phyloP scores from a whole-genome alignment of 1,284 basidiomycete species.

The Anthracocystis panici-leucophaei region DNA sequence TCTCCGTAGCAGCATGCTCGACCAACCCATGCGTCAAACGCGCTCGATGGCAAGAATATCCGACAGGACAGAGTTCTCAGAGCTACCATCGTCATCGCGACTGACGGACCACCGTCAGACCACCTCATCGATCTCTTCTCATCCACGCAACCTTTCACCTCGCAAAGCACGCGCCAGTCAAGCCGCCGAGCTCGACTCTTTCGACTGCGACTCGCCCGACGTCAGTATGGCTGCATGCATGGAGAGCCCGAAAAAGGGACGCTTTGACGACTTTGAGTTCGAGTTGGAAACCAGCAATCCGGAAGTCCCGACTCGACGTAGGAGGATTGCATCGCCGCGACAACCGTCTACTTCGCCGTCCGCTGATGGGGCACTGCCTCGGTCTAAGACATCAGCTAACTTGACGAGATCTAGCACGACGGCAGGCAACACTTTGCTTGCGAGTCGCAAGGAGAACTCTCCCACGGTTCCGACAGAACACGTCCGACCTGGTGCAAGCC shows the following conservation, averaged over 20 bases:
- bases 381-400: constrained; percentile 18
- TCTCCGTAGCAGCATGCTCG: constrained; percentile 18
- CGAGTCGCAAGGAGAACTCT: constrained; percentile 40
- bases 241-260: constrained; percentile 47
- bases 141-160: constrained; percentile 13
- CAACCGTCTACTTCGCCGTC: constrained; percentile 21
- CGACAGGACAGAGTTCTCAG: constrained; percentile 17
- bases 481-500: constrained; percentile 13
- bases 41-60: constrained; percentile 50
- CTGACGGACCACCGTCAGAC: constrained; percentile 4
- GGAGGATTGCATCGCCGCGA: constrained; percentile 12
- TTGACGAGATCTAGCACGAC: neutral
- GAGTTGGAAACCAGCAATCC: constrained; percentile 39
- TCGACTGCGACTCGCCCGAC: constrained; percentile 39
- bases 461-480: constrained; percentile 9
- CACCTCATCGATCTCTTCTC: constrained; percentile 13
- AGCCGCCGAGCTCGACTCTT: constrained; percentile 20
- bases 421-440: constrained; percentile 8
- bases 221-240: constrained; percentile 37
- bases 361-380: constrained; percentile 27
- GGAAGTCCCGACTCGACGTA: constrained; percentile 31
- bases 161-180: constrained; percentile 30
- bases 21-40: constrained; percentile 48
- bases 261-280: constrained; percentile 52
- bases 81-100: constrained; percentile 9